Conservation (phyloP, 257 asterid genomes). For the Phtheirospermum japonicum region DNA sequence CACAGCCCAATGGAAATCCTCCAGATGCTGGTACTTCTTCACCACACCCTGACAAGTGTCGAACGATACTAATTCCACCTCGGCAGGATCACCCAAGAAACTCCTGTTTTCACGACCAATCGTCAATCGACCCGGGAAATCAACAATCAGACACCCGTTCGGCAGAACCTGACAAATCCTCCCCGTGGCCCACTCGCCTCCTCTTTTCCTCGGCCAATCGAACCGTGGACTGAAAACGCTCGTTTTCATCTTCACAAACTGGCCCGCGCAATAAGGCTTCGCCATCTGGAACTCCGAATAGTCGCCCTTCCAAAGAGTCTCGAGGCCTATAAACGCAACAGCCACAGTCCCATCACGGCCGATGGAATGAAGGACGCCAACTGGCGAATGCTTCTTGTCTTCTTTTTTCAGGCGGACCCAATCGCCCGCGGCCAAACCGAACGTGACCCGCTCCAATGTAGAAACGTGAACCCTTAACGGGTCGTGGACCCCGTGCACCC, state of each 20-base stretch:
- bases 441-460: slow-evolving; percentile 69
- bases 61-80: slow-evolving; percentile 68
- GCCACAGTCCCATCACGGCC: slow-evolving; percentile 59
- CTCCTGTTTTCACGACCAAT: slow-evolving; percentile 38
- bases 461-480: slow-evolving; percentile 62
- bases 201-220: slow-evolving; percentile 73
- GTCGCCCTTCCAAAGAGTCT: slow-evolving; percentile 68
- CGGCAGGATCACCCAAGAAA: slow-evolving; percentile 79
- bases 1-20: slow-evolving; percentile 92
- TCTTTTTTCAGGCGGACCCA: slow-evolving; percentile 73
- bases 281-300: slow-evolving; percentile 76
- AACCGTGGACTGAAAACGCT: slow-evolving; percentile 59
- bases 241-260: slow-evolving; percentile 64
- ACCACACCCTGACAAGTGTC: slow-evolving; percentile 46
- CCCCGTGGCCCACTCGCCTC: slow-evolving; percentile 68
- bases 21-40: slow-evolving; percentile 78
- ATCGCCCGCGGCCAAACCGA: slow-evolving; percentile 76
- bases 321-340: slow-evolving; percentile 71
- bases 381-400: slow-evolving; percentile 58
- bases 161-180: slow-evolving; percentile 61
- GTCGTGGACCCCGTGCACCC: slow-evolving; percentile 72
- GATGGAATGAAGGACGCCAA: slow-evolving; percentile 69
- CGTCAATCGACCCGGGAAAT: slow-evolving; percentile 59
- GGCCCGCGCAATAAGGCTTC: slow-evolving; percentile 60
- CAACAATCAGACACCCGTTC: slow-evolving; percentile 75